A percentile compares a stretch with the other conserved stretches of the same genome.
Evolutionary conservation across 2,329 filamentous ascomycete genomes (phyloP).

Genomic region (Chalara sp.): DNA sequence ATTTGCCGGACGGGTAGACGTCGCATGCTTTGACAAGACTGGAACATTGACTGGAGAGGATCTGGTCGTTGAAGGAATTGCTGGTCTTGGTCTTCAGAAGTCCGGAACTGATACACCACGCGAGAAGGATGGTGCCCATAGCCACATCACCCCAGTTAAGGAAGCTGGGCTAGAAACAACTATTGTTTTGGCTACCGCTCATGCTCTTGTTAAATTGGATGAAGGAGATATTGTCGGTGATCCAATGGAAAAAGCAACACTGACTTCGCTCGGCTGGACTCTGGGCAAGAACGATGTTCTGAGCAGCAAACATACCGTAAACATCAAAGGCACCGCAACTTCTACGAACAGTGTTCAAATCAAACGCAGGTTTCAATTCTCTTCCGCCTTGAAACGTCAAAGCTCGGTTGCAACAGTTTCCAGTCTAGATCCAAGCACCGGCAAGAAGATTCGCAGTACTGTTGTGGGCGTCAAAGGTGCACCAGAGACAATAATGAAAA

Average conservation of each 20-base stretch:
- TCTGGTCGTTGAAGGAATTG: slow-evolving; percentile 92
- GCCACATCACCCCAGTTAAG: slow-evolving; percentile 64
- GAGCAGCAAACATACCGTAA: slow-evolving; percentile 53
- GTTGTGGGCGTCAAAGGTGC: slow-evolving; percentile 96
- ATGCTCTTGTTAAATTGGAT: slow-evolving; percentile 91
- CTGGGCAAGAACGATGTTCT: slow-evolving; percentile 86
- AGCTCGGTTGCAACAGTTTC: slow-evolving; percentile 86
- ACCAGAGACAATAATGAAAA: slow-evolving; percentile 92
- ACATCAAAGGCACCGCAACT: slow-evolving; percentile 37
- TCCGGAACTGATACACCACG: slow-evolving; percentile 55
- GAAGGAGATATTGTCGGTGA: slow-evolving; percentile 97
- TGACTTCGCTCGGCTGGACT: slow-evolving; percentile 83
- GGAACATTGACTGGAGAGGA: slow-evolving; percentile 95
- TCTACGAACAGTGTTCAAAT: slow-evolving; percentile 78
- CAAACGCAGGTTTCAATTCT: slow-evolving; percentile 97
- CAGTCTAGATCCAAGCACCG: slow-evolving; percentile 62
- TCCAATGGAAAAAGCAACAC: slow-evolving; percentile 97
- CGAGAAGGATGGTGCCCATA: slow-evolving; percentile 78
- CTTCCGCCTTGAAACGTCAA: slow-evolving; percentile 90
- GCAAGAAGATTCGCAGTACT: slow-evolving; percentile 72
- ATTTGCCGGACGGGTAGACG: slow-evolving; percentile 87
- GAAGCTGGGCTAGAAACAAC: slow-evolving; percentile 75
- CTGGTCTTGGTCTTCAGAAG: slow-evolving; percentile 72
- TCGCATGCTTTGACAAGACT: slow-evolving; percentile 98
- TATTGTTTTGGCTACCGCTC: slow-evolving; percentile 87